Percentiles rank a stretch among this genome's conserved stretches.
phyloP scores from a whole-genome alignment of 208 protist genomes.

The Porcisia hertigi region DNA sequence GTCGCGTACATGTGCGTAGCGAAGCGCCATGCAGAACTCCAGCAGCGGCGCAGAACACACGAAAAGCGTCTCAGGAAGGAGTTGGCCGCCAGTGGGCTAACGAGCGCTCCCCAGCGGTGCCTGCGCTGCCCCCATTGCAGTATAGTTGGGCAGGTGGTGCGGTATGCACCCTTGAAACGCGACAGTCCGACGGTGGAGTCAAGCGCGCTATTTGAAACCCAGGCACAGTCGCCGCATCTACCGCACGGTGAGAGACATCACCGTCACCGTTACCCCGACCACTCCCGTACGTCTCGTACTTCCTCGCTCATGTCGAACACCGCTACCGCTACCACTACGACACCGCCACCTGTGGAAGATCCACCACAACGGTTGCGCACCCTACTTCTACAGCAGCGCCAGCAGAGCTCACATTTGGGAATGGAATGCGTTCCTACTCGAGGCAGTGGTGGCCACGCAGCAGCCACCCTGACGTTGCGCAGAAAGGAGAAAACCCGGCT shows the following conservation, averaged over 20 bases:
- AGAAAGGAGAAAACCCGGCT: not conserved
- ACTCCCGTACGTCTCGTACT: not conserved
- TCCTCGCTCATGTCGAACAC: not conserved
- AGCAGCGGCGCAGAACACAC: slow-evolving; percentile 6
- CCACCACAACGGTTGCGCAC: not conserved
- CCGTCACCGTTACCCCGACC: not conserved
- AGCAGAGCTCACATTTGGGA: not conserved
- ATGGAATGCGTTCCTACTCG: not conserved
- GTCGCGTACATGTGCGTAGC: slow-evolving; percentile 28
- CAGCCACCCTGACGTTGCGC: not conserved
- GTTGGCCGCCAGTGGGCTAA: slow-evolving; percentile 17
- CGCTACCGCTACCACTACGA: not conserved
- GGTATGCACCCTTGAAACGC: not conserved
- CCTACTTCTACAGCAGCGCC: not conserved
- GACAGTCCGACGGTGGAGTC: not conserved
- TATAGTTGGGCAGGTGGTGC: slow-evolving; percentile 15
- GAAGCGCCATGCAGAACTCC: slow-evolving; percentile 9
- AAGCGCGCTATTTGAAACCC: not conserved
- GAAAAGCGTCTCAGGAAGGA: slow-evolving; percentile 12
- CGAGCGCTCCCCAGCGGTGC: slow-evolving; percentile 18
- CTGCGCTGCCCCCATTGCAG: slow-evolving; percentile 32
- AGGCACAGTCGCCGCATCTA: slow-evolving; percentile 4
- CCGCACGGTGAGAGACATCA: slow-evolving; percentile 1
- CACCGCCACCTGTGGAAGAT: not conserved
- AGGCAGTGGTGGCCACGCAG: not conserved